phyloP scores from a whole-genome alignment of 441 rosid species.

The Adansonia grandidieri region DNA sequence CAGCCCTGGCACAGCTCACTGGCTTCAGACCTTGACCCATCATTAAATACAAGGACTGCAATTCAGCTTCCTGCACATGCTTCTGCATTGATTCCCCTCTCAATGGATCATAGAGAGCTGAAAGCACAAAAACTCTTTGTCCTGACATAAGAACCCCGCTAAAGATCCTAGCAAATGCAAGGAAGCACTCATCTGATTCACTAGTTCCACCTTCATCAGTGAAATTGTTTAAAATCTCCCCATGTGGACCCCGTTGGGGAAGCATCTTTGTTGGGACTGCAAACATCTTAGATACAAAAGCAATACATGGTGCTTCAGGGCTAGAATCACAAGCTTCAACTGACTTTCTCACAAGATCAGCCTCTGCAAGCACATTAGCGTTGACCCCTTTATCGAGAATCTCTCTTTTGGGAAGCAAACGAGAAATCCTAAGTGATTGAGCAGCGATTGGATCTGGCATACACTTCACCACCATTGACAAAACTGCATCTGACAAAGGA shows the following conservation, averaged over 20 bases:
- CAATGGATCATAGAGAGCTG: slow-evolving; percentile 81
- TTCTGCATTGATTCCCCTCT: slow-evolving; percentile 72
- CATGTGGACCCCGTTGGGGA: slow-evolving; percentile 69
- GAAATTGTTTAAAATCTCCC: slow-evolving; percentile 60
- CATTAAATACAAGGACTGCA: slow-evolving; percentile 88
- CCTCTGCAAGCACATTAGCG: slow-evolving; percentile 60
- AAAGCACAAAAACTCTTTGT: slow-evolving; percentile 74
- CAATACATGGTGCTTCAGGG: slow-evolving; percentile 65
- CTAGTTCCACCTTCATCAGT: slow-evolving; percentile 57
- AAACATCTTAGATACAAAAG: slow-evolving; percentile 96
- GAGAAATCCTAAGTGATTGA: slow-evolving; percentile 67
- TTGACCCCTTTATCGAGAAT: slow-evolving; percentile 44
- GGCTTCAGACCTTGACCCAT: slow-evolving; percentile 95
- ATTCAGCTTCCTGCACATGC: slow-evolving; percentile 83
- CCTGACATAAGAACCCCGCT: slow-evolving; percentile 75
- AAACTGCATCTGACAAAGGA: slow-evolving; percentile 82
- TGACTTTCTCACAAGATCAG: slow-evolving; percentile 73
- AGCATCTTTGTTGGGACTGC: slow-evolving; percentile 79
- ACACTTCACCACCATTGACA: slow-evolving; percentile 88
- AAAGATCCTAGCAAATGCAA: slow-evolving; percentile 93
- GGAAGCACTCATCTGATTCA: slow-evolving; percentile 92
- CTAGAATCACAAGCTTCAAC: slow-evolving; percentile 76
- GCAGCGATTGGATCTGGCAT: slow-evolving; percentile 81
- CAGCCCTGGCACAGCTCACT: slow-evolving; percentile 79
- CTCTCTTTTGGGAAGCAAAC: slow-evolving; percentile 78